phyloP scores from a whole-genome alignment of 2,329 filamentous ascomycete species.

The Pseudogymnoascus sp. region DNA sequence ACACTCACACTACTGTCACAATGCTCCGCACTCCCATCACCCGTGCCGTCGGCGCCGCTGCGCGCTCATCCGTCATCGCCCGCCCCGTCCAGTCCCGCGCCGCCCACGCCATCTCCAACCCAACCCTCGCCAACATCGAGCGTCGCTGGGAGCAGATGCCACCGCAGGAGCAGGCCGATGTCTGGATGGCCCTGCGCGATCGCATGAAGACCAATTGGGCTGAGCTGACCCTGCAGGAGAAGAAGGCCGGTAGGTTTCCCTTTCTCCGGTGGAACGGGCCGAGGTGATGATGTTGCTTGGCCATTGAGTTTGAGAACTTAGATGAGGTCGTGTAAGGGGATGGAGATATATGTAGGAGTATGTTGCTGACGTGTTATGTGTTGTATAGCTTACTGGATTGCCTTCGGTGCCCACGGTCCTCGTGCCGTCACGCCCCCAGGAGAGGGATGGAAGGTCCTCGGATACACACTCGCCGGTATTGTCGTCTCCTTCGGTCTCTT shows the following conservation, averaged over 20 bases:
- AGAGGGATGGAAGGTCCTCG: slow-evolving; percentile 72
- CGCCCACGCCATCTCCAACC: slow-evolving; percentile 94
- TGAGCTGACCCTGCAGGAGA: slow-evolving; percentile 91
- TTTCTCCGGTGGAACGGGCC: not conserved
- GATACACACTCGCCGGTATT: slow-evolving; percentile 65
- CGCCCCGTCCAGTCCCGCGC: slow-evolving; percentile 28
- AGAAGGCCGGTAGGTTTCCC: slow-evolving; percentile 83
- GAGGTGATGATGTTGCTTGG: not conserved
- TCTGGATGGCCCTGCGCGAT: slow-evolving; percentile 98
- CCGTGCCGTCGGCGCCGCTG: slow-evolving; percentile 45
- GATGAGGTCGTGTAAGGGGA: not conserved
- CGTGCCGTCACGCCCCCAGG: slow-evolving; percentile 77
- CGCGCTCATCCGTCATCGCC: slow-evolving; percentile 20
- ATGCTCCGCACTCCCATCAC: slow-evolving; percentile 35
- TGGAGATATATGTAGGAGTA: not conserved
- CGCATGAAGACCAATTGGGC: slow-evolving; percentile 98
- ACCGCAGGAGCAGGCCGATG: slow-evolving; percentile 95
- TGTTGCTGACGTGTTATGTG: slow-evolving; percentile 28
- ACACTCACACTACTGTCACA: slow-evolving; percentile 12
- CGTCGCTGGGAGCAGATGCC: slow-evolving; percentile 99
- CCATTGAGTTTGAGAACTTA: not conserved
- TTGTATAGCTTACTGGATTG: slow-evolving; percentile 91
- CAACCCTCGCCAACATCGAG: slow-evolving; percentile 95
- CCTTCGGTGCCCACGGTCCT: slow-evolving; percentile 93
- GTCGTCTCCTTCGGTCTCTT: slow-evolving; percentile 66